Evolutionary conservation across 2,329 filamentous ascomycete species (phyloP).

Genomic region (Penicillium occitanis): DNA sequence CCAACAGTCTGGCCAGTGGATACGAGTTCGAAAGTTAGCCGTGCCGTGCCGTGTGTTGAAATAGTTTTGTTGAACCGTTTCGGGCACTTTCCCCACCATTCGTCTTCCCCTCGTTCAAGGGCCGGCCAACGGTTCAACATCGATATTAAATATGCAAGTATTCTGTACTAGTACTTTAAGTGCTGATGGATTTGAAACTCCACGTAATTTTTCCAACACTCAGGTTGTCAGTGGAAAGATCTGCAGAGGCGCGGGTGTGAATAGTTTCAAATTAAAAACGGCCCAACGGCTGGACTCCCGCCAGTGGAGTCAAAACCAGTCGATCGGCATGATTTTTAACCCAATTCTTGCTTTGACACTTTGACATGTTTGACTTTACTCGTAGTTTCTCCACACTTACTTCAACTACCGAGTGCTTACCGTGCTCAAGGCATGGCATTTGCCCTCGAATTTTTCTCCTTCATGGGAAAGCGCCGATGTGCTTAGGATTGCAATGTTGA

Average conservation of each 20-base stretch:
- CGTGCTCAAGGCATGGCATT: background rate
- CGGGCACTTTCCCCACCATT: background rate
- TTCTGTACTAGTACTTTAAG: background rate
- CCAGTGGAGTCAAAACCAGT: background rate
- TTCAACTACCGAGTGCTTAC: background rate
- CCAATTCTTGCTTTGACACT: background rate
- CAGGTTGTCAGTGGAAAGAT: background rate
- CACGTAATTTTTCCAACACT: background rate
- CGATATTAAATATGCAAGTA: background rate
- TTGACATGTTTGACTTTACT: background rate
- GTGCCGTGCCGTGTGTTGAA: background rate
- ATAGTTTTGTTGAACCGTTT: background rate
- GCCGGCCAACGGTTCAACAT: background rate
- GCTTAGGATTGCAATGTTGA: background rate
- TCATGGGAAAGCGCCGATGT: background rate
- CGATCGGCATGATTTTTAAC: background rate
- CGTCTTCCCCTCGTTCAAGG: background rate
- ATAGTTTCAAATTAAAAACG: conserved; percentile 9
- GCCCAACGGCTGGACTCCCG: background rate
- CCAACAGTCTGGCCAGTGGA: background rate
- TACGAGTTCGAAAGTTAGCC: background rate
- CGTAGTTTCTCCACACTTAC: background rate
- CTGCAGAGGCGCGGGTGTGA: background rate
- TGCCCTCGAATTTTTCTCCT: background rate
- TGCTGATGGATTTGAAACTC: background rate